These are phyloP conservation scores for Cymbopogon flexuosus DNA, from an alignment of 202 grass and related monocot genomes.

Conservation along the genomic window DNA sequence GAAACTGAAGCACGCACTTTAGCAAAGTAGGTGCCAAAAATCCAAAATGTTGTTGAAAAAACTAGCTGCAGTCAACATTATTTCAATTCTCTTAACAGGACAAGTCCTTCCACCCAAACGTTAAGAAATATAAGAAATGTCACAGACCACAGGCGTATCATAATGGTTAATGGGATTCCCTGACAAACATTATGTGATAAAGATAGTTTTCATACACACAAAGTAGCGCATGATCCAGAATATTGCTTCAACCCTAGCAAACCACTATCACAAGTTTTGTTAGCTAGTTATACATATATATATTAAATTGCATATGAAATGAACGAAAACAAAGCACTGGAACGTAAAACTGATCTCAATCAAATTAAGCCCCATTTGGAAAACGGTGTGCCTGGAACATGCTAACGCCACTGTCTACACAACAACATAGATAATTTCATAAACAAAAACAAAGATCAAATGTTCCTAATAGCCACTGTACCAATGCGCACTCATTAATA, in stretches of 20 bases:
- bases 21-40: not conserved
- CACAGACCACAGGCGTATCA: not conserved
- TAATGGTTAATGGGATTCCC: not conserved
- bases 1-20: not conserved
- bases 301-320: constrained; percentile 13
- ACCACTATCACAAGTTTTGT: not conserved
- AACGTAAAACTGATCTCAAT: constrained; percentile 5
- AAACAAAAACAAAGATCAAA: not conserved
- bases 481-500: not conserved
- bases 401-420: not conserved
- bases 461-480: not conserved
- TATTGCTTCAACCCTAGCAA: constrained; percentile 10
- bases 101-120: not conserved
- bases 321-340: not conserved
- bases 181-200: not conserved
- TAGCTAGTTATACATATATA: not conserved
- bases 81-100: constrained; percentile 18
- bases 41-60: constrained; percentile 13
- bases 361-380: constrained; percentile 28
- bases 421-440: constrained; percentile 13
- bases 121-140: not conserved
- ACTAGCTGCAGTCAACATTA: not conserved
- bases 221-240: not conserved
- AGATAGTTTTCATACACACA: not conserved
- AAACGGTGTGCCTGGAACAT: constrained; percentile 15